Conservation (phyloP, 202 grass and related monocot genomes). For the Carex arenaria region DNA sequence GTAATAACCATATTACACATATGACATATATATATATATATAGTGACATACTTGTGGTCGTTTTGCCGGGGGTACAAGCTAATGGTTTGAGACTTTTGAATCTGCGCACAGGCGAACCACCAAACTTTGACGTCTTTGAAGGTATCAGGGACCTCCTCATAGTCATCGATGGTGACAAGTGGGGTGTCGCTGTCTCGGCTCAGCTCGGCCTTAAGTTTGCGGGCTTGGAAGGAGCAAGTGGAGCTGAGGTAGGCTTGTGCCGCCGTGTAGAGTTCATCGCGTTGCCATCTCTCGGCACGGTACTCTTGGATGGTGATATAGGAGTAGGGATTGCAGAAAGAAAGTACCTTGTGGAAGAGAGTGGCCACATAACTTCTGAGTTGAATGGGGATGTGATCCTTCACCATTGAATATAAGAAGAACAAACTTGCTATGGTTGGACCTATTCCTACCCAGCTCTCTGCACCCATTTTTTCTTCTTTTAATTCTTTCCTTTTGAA, state of each 20-base stretch:
- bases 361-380: not conserved
- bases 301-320: constrained; percentile 1
- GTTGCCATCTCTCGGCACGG: not conserved
- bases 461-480: not conserved
- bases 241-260: constrained; percentile 18
- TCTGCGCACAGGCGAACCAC: not conserved
- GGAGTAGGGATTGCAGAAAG: constrained; percentile 12
- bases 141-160: constrained; percentile 12
- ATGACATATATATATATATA: no score
- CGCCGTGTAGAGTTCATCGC: not conserved
- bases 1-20: no score
- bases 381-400: constrained; percentile 3
- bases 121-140: constrained; percentile 11
- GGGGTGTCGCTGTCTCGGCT: not conserved
- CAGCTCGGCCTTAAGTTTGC: constrained; percentile 28
- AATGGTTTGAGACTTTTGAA: not conserved
- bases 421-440: constrained; percentile 8
- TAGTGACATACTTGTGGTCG: not conserved
- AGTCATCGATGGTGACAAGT: constrained; percentile 7
- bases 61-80: not conserved
- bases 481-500: no score
- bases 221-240: not conserved
- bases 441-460: constrained; percentile 15
- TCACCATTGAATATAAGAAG: constrained; percentile 14
- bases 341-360: not conserved